These are phyloP conservation scores for Rosa hybrid DNA, from an alignment of 331 rosid species.

Conservation along the genomic window DNA sequence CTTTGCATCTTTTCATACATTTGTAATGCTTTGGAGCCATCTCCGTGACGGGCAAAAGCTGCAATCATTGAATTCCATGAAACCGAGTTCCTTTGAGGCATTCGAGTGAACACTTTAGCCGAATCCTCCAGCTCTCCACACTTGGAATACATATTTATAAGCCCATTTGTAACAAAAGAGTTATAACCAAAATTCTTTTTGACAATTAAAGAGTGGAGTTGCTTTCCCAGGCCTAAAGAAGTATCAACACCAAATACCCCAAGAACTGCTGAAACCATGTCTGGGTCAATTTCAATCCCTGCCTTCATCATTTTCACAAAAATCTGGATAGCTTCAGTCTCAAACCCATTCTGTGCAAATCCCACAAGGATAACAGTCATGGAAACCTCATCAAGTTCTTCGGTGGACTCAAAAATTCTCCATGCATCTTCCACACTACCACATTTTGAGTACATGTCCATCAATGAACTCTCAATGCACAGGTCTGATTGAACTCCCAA, in stretches of 20 bases:
- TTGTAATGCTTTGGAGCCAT: conserved; percentile 61
- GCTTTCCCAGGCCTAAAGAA: conserved; percentile 74
- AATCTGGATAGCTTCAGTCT: conserved; percentile 78
- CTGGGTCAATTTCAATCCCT: conserved; percentile 67
- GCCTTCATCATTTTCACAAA: conserved; percentile 67
- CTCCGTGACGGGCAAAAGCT: conserved; percentile 90
- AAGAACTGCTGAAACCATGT: conserved; percentile 79
- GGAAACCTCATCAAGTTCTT: conserved; percentile 78
- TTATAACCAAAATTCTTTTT: conserved; percentile 64
- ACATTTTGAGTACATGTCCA: conserved; percentile 94
- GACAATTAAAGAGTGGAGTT: conserved; percentile 63
- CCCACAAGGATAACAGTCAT: conserved; percentile 88
- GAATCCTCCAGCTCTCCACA: conserved; percentile 80
- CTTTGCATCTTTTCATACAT: conserved; percentile 62
- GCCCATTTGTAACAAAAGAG: conserved; percentile 77
- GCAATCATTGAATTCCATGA: conserved; percentile 93
- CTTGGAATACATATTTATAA: conserved; percentile 91
- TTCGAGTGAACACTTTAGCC: conserved; percentile 44
- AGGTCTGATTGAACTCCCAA: conserved; percentile 73
- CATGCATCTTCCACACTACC: conserved; percentile 71
- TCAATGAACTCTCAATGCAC: conserved; percentile 81
- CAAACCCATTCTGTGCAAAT: conserved; percentile 81
- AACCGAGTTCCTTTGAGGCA: conserved; percentile 60
- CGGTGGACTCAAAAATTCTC: conserved; percentile 65
- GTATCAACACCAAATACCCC: conserved; percentile 82